Evolutionary conservation across 2,329 filamentous ascomycete genomes (phyloP).

Genomic region (Aspergillus luchuensis): DNA sequence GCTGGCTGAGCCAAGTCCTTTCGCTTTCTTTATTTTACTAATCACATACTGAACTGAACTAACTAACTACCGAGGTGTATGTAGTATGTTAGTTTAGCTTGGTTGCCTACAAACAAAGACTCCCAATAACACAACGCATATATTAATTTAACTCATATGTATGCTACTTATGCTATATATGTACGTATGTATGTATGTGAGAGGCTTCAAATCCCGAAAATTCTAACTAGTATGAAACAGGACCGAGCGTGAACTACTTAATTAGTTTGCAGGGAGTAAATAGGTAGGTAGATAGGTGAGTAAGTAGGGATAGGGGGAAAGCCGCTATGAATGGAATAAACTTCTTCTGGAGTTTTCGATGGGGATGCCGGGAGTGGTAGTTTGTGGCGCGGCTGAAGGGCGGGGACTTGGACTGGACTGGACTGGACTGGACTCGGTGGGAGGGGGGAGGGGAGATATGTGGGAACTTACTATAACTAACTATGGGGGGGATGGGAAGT

Average conservation of each 20-base stretch:
- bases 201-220: not conserved
- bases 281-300: not conserved
- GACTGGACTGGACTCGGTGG: not conserved
- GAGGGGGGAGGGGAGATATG: not conserved
- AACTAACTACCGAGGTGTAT: too few relatives aligned
- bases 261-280: not conserved
- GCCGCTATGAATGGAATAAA: constrained; percentile 5
- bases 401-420: constrained; percentile 1
- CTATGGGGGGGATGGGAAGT: too few relatives aligned
- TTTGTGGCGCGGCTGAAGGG: constrained; percentile 24
- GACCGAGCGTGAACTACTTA: too few relatives aligned
- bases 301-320: not conserved
- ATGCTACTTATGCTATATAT: not conserved
- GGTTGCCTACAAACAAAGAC: too few relatives aligned
- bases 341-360: constrained; percentile 21
- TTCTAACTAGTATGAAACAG: too few relatives aligned
- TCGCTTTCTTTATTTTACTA: too few relatives aligned
- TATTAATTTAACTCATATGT: too few relatives aligned
- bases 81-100: too few relatives aligned
- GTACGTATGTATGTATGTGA: not conserved
- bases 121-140: too few relatives aligned
- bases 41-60: too few relatives aligned
- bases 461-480: not conserved
- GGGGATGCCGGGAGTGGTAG: constrained; percentile 1
- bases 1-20: too few relatives aligned